Conservation (phyloP, 2,329 filamentous ascomycete genomes). For the Aspergillus terreus region DNA sequence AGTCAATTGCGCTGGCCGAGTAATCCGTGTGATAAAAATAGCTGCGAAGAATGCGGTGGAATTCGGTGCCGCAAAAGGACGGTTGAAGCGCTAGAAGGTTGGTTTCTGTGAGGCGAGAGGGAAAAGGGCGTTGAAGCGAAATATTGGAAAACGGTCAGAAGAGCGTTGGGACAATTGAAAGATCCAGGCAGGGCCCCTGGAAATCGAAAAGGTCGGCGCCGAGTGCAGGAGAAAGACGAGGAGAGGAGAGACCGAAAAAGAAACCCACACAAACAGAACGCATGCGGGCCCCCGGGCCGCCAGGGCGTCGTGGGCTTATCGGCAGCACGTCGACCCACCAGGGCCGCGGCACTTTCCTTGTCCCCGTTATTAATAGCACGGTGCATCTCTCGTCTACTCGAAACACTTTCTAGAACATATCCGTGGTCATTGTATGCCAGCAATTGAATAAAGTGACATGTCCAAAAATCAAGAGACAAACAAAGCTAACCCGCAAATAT, state of each 20-base stretch:
- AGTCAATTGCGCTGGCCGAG: constrained; percentile 11
- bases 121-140: not conserved
- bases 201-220: constrained; percentile 3
- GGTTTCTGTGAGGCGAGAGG: not conserved
- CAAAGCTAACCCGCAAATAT: not conserved
- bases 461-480: not conserved
- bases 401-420: too few species aligned
- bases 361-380: not conserved
- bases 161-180: not conserved
- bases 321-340: constrained; percentile 2
- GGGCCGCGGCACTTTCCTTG: not conserved
- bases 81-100: too few species aligned
- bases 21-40: constrained; percentile 19
- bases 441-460: not conserved
- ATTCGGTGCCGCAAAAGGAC: not conserved
- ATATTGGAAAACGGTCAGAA: not conserved
- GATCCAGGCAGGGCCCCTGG: not conserved
- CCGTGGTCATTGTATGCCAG: not conserved
- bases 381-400: not conserved
- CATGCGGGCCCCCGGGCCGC: constrained; percentile 18
- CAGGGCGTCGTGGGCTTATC: constrained; percentile 7
- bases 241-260: constrained; percentile 4
- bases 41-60: constrained; percentile 6
- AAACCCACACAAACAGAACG: constrained; percentile 10
- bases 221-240: constrained; percentile 10